Percentiles rank a stretch among this genome's conserved stretches.
These are phyloP conservation scores for Tuber melanosporum DNA, from an alignment of 495 filamentous ascomycete genomes.

Conservation along the genomic window DNA sequence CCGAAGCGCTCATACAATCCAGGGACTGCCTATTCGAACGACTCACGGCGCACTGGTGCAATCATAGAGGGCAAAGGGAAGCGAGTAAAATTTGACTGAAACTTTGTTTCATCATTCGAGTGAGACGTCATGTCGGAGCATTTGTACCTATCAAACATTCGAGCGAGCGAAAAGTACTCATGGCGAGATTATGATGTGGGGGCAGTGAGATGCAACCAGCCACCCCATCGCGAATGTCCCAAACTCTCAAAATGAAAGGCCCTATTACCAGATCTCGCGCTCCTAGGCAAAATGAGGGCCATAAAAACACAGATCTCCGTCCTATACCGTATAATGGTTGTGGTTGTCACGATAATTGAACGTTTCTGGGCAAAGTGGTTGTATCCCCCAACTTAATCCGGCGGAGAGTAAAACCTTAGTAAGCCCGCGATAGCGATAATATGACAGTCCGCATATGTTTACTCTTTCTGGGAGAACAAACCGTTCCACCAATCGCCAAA, in stretches of 20 bases:
- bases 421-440: neutral
- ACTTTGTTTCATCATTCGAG: neutral
- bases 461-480: neutral
- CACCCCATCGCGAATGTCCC: no score
- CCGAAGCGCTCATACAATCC: constrained; percentile 47
- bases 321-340: no score
- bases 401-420: neutral
- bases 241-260: no score
- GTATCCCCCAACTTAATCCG: no score
- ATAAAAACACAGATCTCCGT: no score
- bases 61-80: constrained; percentile 75
- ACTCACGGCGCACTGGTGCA: constrained; percentile 59
- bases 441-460: neutral
- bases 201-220: no score
- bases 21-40: constrained; percentile 45
- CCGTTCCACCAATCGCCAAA: neutral
- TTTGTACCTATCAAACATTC: neutral
- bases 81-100: constrained; percentile 68
- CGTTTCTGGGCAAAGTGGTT: no score
- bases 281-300: no score
- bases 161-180: neutral
- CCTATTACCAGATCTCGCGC: no score
- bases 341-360: no score
- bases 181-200: no score
- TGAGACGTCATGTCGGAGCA: neutral